phyloP scores from a whole-genome alignment of 1,284 basidiomycete genomes.

The Lentinula novae-zelandiae region DNA sequence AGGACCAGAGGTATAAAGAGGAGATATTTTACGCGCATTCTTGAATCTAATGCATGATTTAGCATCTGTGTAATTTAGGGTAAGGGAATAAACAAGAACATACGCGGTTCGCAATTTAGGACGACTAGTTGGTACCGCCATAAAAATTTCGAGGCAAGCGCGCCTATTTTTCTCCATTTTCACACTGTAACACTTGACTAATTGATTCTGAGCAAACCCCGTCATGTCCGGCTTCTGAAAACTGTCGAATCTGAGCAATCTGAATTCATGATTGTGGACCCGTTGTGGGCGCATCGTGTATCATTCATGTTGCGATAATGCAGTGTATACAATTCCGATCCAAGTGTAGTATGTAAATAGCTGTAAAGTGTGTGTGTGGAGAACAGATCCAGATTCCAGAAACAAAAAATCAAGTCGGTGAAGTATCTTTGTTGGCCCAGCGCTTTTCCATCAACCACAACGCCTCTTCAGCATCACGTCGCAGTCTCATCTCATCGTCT shows the following conservation, averaged over 20 bases:
- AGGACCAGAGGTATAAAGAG: constrained; percentile 86
- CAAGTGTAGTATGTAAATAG: neutral
- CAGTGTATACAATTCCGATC: neutral
- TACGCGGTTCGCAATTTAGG: constrained; percentile 62
- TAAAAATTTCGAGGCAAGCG: constrained; percentile 16
- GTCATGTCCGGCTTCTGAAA: neutral
- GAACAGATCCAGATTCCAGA: neutral
- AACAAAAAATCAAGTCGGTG: neutral
- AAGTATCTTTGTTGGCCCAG: neutral
- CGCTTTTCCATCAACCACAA: constrained; percentile 7
- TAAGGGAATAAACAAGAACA: constrained; percentile 21
- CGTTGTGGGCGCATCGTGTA: neutral
- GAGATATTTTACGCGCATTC: constrained; percentile 65
- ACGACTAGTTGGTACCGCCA: constrained; percentile 26
- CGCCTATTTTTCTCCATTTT: neutral
- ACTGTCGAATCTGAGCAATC: no score
- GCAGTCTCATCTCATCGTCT: constrained; percentile 46
- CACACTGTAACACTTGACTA: no score
- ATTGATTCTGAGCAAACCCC: neutral
- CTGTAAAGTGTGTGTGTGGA: neutral
- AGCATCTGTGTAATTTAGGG: constrained; percentile 15
- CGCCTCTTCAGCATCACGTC: constrained; percentile 41
- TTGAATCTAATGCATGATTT: constrained; percentile 54
- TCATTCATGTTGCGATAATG: neutral
- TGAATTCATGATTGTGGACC: neutral